Evolutionary conservation across 2,329 filamentous ascomycete species (phyloP).

Genomic region (Hymenoscyphus occultus): DNA sequence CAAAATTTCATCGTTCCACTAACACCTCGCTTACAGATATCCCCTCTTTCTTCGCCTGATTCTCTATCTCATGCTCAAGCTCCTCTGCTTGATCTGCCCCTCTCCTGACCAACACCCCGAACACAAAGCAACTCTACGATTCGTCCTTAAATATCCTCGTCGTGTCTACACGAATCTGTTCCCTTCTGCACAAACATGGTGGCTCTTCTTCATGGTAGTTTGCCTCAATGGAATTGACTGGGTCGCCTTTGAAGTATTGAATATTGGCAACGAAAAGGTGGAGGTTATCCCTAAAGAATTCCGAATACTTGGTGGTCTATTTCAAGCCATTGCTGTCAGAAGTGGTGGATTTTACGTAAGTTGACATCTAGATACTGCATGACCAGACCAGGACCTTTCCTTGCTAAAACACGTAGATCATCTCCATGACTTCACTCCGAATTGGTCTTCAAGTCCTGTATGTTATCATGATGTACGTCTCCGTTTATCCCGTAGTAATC

Average conservation of each 20-base stretch:
- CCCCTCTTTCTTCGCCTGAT: slow-evolving; percentile 46
- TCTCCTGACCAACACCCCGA: slow-evolving; percentile 38
- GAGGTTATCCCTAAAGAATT: slow-evolving; percentile 50
- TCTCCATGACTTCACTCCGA: slow-evolving; percentile 53
- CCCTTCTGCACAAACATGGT: slow-evolving; percentile 62
- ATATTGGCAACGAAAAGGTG: slow-evolving; percentile 58
- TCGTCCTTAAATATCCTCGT: slow-evolving; percentile 54
- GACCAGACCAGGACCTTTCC: not conserved
- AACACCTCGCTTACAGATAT: slow-evolving; percentile 38
- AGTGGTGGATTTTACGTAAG: slow-evolving; percentile 62
- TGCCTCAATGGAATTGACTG: slow-evolving; percentile 62
- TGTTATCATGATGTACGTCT: slow-evolving; percentile 65
- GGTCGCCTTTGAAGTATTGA: slow-evolving; percentile 63
- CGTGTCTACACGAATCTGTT: slow-evolving; percentile 64
- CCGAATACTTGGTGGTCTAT: slow-evolving; percentile 61
- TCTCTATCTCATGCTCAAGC: slow-evolving; percentile 51
- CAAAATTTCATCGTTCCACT: not conserved
- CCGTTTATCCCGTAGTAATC: slow-evolving; percentile 60
- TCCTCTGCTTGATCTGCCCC: slow-evolving; percentile 41
- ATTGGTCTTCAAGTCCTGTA: slow-evolving; percentile 60
- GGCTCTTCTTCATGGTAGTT: slow-evolving; percentile 59
- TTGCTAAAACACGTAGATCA: slow-evolving; percentile 26
- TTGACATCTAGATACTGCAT: not conserved
- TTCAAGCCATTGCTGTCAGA: slow-evolving; percentile 62
- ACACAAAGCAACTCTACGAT: slow-evolving; percentile 50